Evolutionary conservation across 345 rosid genomes (phyloP).

Genomic region (Conringia planisiliqua): DNA sequence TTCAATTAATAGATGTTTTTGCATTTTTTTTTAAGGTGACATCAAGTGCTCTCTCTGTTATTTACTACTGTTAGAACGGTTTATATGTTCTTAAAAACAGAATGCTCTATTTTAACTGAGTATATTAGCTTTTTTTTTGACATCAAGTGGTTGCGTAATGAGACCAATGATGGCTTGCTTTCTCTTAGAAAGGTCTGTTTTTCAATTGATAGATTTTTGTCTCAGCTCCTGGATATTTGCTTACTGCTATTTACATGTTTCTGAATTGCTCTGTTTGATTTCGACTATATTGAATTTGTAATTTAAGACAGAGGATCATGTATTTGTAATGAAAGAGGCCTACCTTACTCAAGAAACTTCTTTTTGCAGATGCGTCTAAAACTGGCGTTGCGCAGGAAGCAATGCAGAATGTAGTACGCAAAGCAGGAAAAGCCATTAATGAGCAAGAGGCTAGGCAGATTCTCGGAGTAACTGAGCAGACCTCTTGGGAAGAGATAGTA

Average conservation of each 20-base stretch:
- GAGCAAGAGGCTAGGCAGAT: conserved; percentile 91
- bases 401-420: conserved; percentile 56
- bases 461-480: conserved; percentile 66
- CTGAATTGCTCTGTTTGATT: background rate
- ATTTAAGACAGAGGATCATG: background rate
- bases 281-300: background rate
- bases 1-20: background rate
- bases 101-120: background rate
- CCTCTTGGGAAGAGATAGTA: conserved; percentile 81
- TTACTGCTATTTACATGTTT: background rate
- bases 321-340: background rate
- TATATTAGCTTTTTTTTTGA: background rate
- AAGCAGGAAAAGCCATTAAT: conserved; percentile 64
- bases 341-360: background rate
- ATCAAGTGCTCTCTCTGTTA: too few relatives aligned
- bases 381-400: conserved; percentile 82
- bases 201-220: background rate
- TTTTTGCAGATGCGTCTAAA: conserved; percentile 72
- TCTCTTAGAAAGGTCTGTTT: background rate
- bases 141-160: background rate
- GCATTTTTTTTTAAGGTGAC: background rate
- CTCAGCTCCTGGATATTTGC: background rate
- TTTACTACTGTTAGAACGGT: background rate
- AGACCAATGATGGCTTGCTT: background rate
- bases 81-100: background rate